These are phyloP conservation scores for Hawksworthiomyces lignivorus DNA, from an alignment of 2,329 filamentous ascomycete species.

Conservation along the genomic window DNA sequence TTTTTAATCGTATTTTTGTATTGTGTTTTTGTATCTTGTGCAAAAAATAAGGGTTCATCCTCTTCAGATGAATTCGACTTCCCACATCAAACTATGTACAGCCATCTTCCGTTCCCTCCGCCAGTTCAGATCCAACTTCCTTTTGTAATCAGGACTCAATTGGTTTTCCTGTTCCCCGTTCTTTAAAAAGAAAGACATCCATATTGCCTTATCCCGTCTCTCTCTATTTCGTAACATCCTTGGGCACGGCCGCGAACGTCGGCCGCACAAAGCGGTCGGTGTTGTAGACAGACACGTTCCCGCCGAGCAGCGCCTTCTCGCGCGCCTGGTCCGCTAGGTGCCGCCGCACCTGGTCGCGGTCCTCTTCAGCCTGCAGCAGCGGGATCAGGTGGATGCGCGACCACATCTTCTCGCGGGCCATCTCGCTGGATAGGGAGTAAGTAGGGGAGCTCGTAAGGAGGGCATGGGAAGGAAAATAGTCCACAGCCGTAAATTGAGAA, in stretches of 20 bases:
- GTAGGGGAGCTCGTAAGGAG: neutral
- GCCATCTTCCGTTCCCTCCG: no score
- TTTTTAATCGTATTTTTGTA: no score
- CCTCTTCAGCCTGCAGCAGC: slow-evolving; percentile 89
- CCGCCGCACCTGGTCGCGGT: slow-evolving; percentile 86
- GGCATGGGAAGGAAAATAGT: neutral
- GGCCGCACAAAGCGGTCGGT: slow-evolving; percentile 82
- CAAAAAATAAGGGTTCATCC: no score
- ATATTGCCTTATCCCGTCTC: neutral
- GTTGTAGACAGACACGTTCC: slow-evolving; percentile 74
- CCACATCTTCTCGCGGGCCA: slow-evolving; percentile 97
- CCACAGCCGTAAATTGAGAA: no score
- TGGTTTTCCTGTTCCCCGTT: no score
- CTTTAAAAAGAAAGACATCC: no score
- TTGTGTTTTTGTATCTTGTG: no score
- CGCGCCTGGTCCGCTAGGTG: slow-evolving; percentile 79
- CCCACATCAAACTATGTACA: no score
- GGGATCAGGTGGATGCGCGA: slow-evolving; percentile 90
- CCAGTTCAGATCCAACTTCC: no score
- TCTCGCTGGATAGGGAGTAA: slow-evolving; percentile 55
- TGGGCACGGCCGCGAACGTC: slow-evolving; percentile 68
- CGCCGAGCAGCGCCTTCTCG: slow-evolving; percentile 84
- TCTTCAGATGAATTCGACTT: no score
- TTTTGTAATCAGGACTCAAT: no score
- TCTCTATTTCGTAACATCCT: slow-evolving; percentile 48